Evolutionary conservation across 805 yeast species (phyloP).

Genomic region (Ogataea pini): DNA sequence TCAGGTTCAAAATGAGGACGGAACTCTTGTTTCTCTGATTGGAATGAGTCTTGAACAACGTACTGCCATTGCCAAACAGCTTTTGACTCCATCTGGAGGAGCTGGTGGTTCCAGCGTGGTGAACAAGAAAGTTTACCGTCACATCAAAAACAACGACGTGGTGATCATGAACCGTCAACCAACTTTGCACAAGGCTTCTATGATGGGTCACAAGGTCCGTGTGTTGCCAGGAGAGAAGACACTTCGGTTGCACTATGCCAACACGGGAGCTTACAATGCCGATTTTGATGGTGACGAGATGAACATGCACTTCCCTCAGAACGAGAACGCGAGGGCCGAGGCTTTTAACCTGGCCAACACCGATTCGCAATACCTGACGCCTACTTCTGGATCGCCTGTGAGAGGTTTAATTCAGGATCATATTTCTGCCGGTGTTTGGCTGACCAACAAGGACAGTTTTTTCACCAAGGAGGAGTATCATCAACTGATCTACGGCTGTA

Average conservation of each 20-base stretch:
- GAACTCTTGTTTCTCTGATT: constrained; percentile 72
- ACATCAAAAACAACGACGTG: constrained; percentile 90
- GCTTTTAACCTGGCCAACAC: constrained; percentile 95
- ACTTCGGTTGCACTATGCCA: constrained; percentile 93
- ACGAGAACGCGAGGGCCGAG: constrained; percentile 95
- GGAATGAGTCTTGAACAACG: constrained; percentile 94
- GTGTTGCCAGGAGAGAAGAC: constrained; percentile 98
- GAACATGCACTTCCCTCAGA: constrained; percentile 99
- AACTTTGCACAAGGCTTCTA: constrained; percentile 96
- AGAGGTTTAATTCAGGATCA: constrained; percentile 99
- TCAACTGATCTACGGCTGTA: constrained; percentile 88
- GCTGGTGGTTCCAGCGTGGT: constrained; percentile 60
- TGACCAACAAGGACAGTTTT: constrained; percentile 88
- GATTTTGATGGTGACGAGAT: constrained; percentile 99
- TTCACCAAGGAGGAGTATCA: constrained; percentile 91
- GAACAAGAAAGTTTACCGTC: constrained; percentile 93
- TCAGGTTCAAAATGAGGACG: constrained; percentile 95
- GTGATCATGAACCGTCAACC: constrained; percentile 99
- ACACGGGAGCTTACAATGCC: constrained; percentile 98
- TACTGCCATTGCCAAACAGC: constrained; percentile 90
- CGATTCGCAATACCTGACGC: constrained; percentile 95
- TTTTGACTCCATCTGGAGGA: constrained; percentile 77
- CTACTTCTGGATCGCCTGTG: constrained; percentile 97
- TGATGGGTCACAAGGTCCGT: constrained; percentile 99
- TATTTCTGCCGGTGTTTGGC: constrained; percentile 98